These are phyloP conservation scores for Boletus pseudopeckii DNA, from an alignment of 768 basidiomycete species.

Conservation along the genomic window DNA sequence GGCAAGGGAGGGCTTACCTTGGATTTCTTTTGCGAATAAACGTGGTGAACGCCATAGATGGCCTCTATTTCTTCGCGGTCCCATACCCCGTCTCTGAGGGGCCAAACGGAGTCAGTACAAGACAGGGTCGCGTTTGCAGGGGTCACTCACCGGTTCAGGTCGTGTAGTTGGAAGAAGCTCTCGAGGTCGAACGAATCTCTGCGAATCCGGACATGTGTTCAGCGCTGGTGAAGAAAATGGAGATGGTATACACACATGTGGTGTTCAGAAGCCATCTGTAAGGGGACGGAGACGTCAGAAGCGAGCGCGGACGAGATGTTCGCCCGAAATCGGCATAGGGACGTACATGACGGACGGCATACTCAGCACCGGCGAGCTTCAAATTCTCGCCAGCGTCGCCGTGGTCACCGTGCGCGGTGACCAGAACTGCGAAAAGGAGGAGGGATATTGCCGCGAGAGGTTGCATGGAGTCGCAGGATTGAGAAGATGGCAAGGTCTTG, in stretches of 20 bases:
- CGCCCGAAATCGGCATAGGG: slow-evolving; percentile 5
- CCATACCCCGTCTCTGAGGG: slow-evolving; percentile 73
- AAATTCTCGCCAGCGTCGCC: slow-evolving; percentile 55
- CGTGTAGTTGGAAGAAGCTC: slow-evolving; percentile 95
- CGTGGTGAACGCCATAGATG: slow-evolving; percentile 93
- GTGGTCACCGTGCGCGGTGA: slow-evolving; percentile 62
- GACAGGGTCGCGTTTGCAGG: background rate
- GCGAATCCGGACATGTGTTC: background rate
- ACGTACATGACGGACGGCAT: slow-evolving; percentile 90
- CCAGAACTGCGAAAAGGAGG: slow-evolving; percentile 34
- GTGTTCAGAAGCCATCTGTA: slow-evolving; percentile 85
- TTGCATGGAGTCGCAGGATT: slow-evolving; percentile 41
- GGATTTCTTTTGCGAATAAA: slow-evolving; percentile 80
- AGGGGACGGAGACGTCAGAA: slow-evolving; percentile 14
- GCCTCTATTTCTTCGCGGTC: slow-evolving; percentile 89
- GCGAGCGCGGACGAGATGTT: background rate
- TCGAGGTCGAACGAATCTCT: slow-evolving; percentile 80
- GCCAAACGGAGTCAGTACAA: background rate
- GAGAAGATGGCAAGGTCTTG: background rate
- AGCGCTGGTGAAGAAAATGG: background rate
- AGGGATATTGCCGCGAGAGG: slow-evolving; percentile 39
- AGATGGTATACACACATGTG: slow-evolving; percentile 57
- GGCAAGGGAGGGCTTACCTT: slow-evolving; percentile 40
- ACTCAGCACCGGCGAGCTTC: slow-evolving; percentile 47
- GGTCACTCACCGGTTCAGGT: slow-evolving; percentile 73